Conservation (phyloP, 2,329 filamentous ascomycete species). For the Nothophaeocryptopus gaeumannii region DNA sequence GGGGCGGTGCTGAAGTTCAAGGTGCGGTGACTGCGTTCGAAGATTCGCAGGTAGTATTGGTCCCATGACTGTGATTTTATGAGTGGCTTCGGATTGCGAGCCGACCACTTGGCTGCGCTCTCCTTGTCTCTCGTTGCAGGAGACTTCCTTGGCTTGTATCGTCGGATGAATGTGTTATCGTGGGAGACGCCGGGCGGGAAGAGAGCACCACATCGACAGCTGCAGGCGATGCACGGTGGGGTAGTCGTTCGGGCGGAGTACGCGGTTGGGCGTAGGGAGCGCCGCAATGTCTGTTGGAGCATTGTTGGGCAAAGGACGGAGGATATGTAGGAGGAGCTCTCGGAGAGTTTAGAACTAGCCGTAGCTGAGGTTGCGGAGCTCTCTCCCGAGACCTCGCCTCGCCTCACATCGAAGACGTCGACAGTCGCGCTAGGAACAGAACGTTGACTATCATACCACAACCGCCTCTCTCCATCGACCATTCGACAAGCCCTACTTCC, state of each 20-base stretch:
- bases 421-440: no score
- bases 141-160: no score
- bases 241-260: not conserved
- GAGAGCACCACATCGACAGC: slow-evolving; percentile 18
- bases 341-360: no score
- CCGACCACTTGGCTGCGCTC: not conserved
- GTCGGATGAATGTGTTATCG: no score
- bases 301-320: slow-evolving; percentile 7
- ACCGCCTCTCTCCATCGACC: no score
- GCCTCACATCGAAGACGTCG: no score
- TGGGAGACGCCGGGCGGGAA: not conserved
- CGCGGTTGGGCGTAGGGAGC: slow-evolving; percentile 7
- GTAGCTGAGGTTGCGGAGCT: no score
- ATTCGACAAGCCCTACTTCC: not conserved
- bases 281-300: slow-evolving; percentile 19
- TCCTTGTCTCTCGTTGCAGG: no score
- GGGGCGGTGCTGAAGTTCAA: slow-evolving; percentile 1
- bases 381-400: no score
- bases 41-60: not conserved
- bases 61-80: not conserved
- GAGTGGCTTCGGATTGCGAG: not conserved
- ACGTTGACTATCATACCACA: no score
- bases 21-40: no score
- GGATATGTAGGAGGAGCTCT: not conserved
- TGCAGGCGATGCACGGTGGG: slow-evolving; percentile 17